Conservation (phyloP, 1,139 yeast species). For the Debaryomyces coudertii region DNA sequence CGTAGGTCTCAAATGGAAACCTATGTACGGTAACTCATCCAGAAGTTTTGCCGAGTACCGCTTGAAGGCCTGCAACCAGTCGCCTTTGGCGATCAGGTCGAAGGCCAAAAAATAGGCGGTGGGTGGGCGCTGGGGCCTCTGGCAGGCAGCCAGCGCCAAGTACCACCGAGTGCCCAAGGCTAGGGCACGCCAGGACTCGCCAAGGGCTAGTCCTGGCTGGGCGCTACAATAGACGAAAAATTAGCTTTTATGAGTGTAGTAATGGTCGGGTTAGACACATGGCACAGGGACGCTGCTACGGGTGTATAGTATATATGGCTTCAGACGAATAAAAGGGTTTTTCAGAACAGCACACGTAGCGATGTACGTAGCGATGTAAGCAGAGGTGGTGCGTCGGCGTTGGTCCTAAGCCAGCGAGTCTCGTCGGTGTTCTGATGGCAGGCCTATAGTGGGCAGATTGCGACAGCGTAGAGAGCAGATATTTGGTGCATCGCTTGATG, state of each 20-base stretch:
- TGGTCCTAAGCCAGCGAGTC: too few species aligned
- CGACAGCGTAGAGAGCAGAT: too few species aligned
- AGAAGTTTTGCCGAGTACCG: constrained; percentile 61
- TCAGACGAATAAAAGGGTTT: constrained; percentile 2
- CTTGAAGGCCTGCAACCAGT: constrained; percentile 51
- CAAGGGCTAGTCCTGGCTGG: too few species aligned
- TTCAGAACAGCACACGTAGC: neutral
- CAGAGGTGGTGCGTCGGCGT: too few species aligned
- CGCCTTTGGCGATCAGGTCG: constrained; percentile 44
- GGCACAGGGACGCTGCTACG: neutral
- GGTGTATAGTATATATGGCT: constrained; percentile 3
- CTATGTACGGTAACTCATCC: constrained; percentile 45
- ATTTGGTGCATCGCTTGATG: neutral
- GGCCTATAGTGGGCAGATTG: too few species aligned
- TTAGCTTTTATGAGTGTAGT: too few species aligned
- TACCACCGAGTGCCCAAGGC: too few species aligned
- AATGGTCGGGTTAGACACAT: neutral
- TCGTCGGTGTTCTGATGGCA: too few species aligned
- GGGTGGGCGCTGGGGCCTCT: neutral
- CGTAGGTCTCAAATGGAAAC: constrained; percentile 33
- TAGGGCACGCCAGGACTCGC: too few species aligned
- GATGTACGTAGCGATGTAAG: too few species aligned
- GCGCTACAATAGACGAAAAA: too few species aligned
- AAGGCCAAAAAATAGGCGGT: neutral
- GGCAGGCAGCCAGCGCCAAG: neutral